phyloP scores from a whole-genome alignment of 768 basidiomycete genomes.

The Pisolithus orientalis region DNA sequence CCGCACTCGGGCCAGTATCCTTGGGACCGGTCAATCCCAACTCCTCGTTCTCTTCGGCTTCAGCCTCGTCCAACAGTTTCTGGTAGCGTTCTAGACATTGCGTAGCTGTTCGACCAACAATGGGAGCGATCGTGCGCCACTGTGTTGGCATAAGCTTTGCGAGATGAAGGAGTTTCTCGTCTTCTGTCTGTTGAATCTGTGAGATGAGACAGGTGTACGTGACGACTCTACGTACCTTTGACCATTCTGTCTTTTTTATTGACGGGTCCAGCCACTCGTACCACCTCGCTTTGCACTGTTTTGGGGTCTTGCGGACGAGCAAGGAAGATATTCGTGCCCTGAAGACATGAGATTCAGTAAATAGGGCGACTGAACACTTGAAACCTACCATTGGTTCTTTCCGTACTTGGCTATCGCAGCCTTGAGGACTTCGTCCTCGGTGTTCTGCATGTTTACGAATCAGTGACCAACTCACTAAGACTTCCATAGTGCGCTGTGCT shows the following conservation, averaged over 20 bases:
- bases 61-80: constrained; percentile 94
- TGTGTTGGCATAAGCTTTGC: constrained; percentile 99
- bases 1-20: constrained; percentile 73
- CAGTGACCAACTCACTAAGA: background rate
- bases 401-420: constrained; percentile 98
- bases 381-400: constrained; percentile 82
- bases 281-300: constrained; percentile 99
- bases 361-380: constrained; percentile 2
- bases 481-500: constrained; percentile 5
- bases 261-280: constrained; percentile 99
- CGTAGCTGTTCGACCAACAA: constrained; percentile 94
- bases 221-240: constrained; percentile 55
- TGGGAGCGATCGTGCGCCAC: constrained; percentile 98
- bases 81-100: constrained; percentile 99
- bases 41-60: constrained; percentile 94
- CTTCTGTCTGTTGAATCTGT: constrained; percentile 64
- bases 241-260: constrained; percentile 99
- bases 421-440: constrained; percentile 97
- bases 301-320: constrained; percentile 96
- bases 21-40: constrained; percentile 84
- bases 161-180: constrained; percentile 95
- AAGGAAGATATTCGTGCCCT: constrained; percentile 98
- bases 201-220: background rate
- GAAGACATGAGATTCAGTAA: background rate
- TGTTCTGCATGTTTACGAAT: constrained; percentile 51